Evolutionary conservation across 2,329 filamentous ascomycete genomes (phyloP), one percentile per base, ranked within the genome.

Genomic region (Gaeumannomyces sp.): DNA sequence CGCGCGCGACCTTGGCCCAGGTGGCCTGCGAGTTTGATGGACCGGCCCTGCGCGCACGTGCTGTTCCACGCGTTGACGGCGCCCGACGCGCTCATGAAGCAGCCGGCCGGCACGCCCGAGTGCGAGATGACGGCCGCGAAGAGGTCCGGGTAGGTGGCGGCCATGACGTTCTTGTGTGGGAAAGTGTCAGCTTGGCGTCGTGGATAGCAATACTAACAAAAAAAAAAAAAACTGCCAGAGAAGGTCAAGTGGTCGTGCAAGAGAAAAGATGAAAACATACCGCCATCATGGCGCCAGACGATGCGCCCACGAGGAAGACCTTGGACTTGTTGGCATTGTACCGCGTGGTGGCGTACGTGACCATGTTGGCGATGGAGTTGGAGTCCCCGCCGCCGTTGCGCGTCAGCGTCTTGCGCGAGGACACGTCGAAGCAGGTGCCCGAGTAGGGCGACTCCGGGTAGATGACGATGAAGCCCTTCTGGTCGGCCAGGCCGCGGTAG

Each of bases 381-480:
- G 79, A 83, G 72, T 88, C 82, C 3, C 83, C 83, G 28, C 85
- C 84, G 10, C 83, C 84, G 64, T 83, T 77, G 69, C 85, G 85
- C 3, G 79, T 82, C 2, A 88, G 77, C 0, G 83, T 78, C 35
- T 71, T 71, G 33, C 74, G 75, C 27, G 79, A 82, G 19, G 80
- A 80, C 2, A 87, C 84, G 66, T 88, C 85, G 83, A 84, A 88
- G 76, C 85, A 88, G 29, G 73, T 75, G 16, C 76, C 83, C n/a
- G 72, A 72, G 68, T 83, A 80, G 0, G 82, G 81, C 2, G 79
- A 80, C 68, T 79, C 77, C 1, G 84, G 83, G 73, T 84, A 88
- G 70, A 88, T 83, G 66, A 83, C 79, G 38, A 80, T 75, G 68
- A 78, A 78, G 59, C 78, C 78, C 66, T 79, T 72, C 62, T 74